These are phyloP conservation scores for Fusarium temperatum DNA, from an alignment of 2,329 filamentous ascomycete species.

Conservation along the genomic window DNA sequence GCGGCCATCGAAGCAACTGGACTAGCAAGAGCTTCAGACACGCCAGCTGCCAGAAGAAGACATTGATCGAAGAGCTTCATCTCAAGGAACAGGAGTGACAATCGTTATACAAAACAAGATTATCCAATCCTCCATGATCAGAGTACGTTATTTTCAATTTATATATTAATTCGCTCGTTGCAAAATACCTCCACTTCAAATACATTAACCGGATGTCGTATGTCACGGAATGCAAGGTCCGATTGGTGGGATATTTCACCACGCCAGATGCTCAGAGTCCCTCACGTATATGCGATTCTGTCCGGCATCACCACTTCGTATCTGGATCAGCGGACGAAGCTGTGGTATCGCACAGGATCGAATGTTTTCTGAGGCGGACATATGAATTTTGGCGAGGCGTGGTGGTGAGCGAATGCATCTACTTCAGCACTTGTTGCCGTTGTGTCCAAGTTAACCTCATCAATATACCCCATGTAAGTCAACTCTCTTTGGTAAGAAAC, in stretches of 20 bases:
- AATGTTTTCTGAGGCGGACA: neutral
- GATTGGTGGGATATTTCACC: slow-evolving; percentile 18
- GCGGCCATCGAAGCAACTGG: neutral
- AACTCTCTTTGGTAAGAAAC: too few species aligned
- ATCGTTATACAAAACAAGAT: rapidly evolving
- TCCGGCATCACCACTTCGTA: rapidly evolving
- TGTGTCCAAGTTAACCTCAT: neutral
- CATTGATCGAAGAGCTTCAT: neutral
- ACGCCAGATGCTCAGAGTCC: neutral
- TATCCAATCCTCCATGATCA: rapidly evolving
- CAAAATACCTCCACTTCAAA: neutral
- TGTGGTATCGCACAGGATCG: neutral
- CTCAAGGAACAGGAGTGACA: neutral
- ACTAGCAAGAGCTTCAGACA: neutral
- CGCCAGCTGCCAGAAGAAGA: neutral
- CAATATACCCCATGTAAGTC: neutral
- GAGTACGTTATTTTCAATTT: neutral
- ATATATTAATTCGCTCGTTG: neutral
- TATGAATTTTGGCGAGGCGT: neutral
- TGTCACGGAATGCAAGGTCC: slow-evolving; percentile 7
- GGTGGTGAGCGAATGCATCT: too few species aligned
- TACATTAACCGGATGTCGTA: slow-evolving; percentile 16
- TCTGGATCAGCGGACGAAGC: neutral
- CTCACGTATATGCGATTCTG: neutral
- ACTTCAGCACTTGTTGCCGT: neutral